Percentiles rank a stretch among this genome's conserved stretches.
These are phyloP conservation scores for Leccinum disarticulatum DNA, from an alignment of 768 basidiomycete species.

Conservation along the genomic window DNA sequence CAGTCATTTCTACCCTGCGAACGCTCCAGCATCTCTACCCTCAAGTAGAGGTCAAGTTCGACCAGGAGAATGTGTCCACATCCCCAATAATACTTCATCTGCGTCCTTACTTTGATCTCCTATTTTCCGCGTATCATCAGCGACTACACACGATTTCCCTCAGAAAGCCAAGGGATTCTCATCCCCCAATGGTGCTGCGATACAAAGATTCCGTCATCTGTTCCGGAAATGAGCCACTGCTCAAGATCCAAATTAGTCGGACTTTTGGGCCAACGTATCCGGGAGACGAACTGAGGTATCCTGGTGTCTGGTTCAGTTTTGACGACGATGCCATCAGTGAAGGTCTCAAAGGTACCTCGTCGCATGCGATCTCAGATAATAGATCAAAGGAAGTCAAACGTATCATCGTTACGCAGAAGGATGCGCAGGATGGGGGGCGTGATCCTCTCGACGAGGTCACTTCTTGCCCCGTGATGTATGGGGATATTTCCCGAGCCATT, in stretches of 20 bases:
- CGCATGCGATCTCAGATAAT: slow-evolving; percentile 48
- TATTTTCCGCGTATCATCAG: slow-evolving; percentile 79
- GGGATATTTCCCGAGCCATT: slow-evolving; percentile 66
- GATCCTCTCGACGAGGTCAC: slow-evolving; percentile 76
- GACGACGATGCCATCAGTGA: slow-evolving; percentile 69
- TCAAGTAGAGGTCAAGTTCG: slow-evolving; percentile 82
- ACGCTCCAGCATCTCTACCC: slow-evolving; percentile 69
- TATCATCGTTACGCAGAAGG: slow-evolving; percentile 71
- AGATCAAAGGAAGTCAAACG: slow-evolving; percentile 75
- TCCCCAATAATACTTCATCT: slow-evolving; percentile 78
- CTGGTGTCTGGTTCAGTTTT: slow-evolving; percentile 82
- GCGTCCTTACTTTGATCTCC: slow-evolving; percentile 79
- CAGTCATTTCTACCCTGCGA: slow-evolving; percentile 65
- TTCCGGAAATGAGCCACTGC: slow-evolving; percentile 57
- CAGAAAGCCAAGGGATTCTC: slow-evolving; percentile 61
- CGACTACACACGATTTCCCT: slow-evolving; percentile 78
- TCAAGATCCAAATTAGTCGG: slow-evolving; percentile 63
- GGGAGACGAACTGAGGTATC: slow-evolving; percentile 74
- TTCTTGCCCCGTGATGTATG: slow-evolving; percentile 66
- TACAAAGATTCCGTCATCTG: slow-evolving; percentile 68
- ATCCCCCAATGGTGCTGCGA: slow-evolving; percentile 64
- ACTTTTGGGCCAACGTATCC: slow-evolving; percentile 85
- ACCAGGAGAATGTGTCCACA: slow-evolving; percentile 64
- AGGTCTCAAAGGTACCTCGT: slow-evolving; percentile 44
- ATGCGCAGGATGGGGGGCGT: slow-evolving; percentile 47